Conservation (phyloP, 2,329 filamentous ascomycete species). For the Sporothrix variecibatus region DNA sequence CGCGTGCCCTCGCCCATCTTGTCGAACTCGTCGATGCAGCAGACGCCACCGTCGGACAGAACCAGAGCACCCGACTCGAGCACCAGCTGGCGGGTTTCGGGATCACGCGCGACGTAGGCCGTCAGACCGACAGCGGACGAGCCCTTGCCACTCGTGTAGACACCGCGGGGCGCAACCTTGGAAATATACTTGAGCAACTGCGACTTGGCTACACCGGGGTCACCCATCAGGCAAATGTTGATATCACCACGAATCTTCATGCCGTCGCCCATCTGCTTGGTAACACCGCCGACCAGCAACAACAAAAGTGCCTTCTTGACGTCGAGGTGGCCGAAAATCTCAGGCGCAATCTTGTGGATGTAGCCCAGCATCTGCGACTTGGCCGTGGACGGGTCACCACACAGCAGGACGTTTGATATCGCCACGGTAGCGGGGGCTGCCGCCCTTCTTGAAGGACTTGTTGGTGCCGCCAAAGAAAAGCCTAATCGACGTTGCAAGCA, state of each 20-base stretch:
- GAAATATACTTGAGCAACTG: slow-evolving; percentile 98
- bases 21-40: slow-evolving; percentile 84
- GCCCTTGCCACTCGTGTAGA: slow-evolving; percentile 80
- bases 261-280: slow-evolving; percentile 93
- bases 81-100: slow-evolving; percentile 76
- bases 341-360: slow-evolving; percentile 96
- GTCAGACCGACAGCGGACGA: slow-evolving; percentile 81
- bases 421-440: slow-evolving; percentile 90
- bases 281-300: slow-evolving; percentile 92
- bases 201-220: slow-evolving; percentile 98
- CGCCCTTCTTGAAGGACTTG: slow-evolving; percentile 95
- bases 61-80: slow-evolving; percentile 79
- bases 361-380: slow-evolving; percentile 96
- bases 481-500: slow-evolving; percentile 95
- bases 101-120: slow-evolving; percentile 78
- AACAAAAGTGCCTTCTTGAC: slow-evolving; percentile 98
- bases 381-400: slow-evolving; percentile 92
- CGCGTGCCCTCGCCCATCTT: slow-evolving; percentile 81
- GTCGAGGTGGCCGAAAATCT: slow-evolving; percentile 94
- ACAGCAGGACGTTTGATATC: slow-evolving; percentile 98
- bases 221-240: slow-evolving; percentile 98
- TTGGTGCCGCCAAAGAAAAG: slow-evolving; percentile 98
- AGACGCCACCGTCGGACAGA: slow-evolving; percentile 77
- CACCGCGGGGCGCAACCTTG: slow-evolving; percentile 87
- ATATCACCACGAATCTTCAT: slow-evolving; percentile 99